These are phyloP conservation scores for Auricularia cornea DNA, from an alignment of 768 basidiomycete species.

Conservation along the genomic window DNA sequence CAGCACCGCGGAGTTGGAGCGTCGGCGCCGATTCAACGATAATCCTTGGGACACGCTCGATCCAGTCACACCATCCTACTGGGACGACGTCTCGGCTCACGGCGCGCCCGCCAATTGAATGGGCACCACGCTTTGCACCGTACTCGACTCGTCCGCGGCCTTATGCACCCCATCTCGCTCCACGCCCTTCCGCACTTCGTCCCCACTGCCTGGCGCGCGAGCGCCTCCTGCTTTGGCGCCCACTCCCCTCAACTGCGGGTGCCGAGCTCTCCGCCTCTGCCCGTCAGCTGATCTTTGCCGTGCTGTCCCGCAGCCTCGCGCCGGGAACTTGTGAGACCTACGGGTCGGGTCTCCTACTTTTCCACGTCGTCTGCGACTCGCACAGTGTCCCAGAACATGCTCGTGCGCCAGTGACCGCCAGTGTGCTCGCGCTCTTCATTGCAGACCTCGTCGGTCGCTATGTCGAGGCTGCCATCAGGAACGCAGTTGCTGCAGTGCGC, in stretches of 20 bases:
- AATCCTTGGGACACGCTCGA: neutral
- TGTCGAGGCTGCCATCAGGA: constrained; percentile 24
- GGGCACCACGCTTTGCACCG: neutral
- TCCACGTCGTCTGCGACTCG: constrained; percentile 32
- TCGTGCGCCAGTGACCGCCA: constrained; percentile 19
- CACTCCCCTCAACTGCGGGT: neutral
- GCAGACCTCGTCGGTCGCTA: constrained; percentile 22
- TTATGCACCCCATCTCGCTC: constrained; percentile 11
- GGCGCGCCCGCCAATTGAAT: neutral
- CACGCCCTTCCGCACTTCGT: constrained; percentile 10
- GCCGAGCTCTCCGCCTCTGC: constrained; percentile 15
- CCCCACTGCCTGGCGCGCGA: constrained; percentile 23
- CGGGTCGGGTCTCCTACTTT: constrained; percentile 29
- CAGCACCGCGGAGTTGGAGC: neutral
- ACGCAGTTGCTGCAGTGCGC: constrained; percentile 30
- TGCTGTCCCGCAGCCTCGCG: constrained; percentile 21
- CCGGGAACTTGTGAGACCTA: constrained; percentile 27
- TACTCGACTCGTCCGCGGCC: constrained; percentile 1
- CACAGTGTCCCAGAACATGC: constrained; percentile 22
- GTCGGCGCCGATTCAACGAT: neutral
- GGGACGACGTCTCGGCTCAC: neutral
- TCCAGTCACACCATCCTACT: neutral
- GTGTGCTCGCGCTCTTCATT: constrained; percentile 18
- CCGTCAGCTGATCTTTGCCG: constrained; percentile 14
- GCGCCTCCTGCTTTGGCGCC: constrained; percentile 20